These are phyloP conservation scores for Trametes sanguinea DNA, from an alignment of 768 basidiomycete species.

Conservation along the genomic window DNA sequence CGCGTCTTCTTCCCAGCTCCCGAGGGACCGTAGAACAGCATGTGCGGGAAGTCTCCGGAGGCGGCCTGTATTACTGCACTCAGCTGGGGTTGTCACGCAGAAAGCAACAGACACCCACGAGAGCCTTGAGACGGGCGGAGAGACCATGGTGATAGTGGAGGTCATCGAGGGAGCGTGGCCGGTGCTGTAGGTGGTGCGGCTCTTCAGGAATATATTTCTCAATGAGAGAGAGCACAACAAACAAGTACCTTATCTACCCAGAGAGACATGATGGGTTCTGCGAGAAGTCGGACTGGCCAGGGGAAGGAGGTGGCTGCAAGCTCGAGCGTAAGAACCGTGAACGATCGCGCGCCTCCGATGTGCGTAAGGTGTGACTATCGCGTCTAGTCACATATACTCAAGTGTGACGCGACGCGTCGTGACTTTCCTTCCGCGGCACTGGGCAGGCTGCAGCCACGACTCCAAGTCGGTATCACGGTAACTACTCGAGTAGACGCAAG, in stretches of 20 bases:
- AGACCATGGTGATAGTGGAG: conserved; percentile 88
- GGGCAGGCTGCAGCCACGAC: too few species aligned
- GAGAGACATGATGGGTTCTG: conserved; percentile 32
- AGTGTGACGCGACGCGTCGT: background rate
- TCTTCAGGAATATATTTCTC: background rate
- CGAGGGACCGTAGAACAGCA: conserved; percentile 96
- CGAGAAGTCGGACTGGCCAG: background rate
- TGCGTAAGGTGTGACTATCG: background rate
- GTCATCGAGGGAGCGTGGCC: conserved; percentile 80
- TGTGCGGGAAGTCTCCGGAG: conserved; percentile 94
- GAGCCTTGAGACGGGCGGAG: conserved; percentile 74
- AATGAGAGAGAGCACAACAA: background rate
- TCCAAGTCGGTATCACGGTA: too few species aligned
- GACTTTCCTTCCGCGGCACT: background rate
- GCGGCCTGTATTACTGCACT: conserved; percentile 55
- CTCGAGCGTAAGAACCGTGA: too few species aligned
- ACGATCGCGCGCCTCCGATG: background rate
- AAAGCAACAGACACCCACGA: conserved; percentile 48
- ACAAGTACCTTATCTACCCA: conserved; percentile 53
- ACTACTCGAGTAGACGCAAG: too few species aligned
- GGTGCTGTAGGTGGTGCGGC: conserved; percentile 55
- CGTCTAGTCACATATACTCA: background rate
- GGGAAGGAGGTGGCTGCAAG: too few species aligned
- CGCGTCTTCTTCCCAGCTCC: conserved; percentile 99
- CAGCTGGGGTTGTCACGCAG: background rate